Evolutionary conservation across 441 rosid species (phyloP).

Genomic region (Croton laevigatus): DNA sequence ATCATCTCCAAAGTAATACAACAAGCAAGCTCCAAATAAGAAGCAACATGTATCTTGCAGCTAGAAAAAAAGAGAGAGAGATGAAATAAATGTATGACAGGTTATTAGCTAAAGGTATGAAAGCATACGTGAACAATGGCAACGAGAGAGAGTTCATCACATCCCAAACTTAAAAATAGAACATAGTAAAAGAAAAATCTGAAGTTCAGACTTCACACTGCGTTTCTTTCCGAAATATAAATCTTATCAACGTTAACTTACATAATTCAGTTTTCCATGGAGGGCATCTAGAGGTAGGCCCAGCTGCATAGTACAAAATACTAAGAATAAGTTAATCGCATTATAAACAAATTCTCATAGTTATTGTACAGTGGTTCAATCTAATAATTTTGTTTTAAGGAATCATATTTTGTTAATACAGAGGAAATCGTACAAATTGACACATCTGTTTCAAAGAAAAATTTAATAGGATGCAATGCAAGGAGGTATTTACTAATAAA

Average conservation of each 20-base stretch:
- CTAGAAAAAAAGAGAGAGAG: neutral
- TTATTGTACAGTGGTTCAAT: neutral
- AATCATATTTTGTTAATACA: neutral
- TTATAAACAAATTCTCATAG: neutral
- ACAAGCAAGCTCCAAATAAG: neutral
- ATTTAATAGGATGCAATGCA: neutral
- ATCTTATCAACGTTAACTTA: slow-evolving; percentile 36
- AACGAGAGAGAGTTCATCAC: slow-evolving; percentile 1
- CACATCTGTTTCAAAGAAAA: neutral
- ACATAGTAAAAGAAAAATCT: neutral
- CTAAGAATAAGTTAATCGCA: slow-evolving; percentile 1
- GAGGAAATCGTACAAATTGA: neutral
- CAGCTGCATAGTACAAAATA: slow-evolving; percentile 45
- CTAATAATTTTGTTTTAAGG: neutral
- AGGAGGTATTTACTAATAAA: neutral
- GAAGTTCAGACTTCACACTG: neutral
- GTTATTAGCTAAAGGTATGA: neutral
- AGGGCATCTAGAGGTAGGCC: slow-evolving; percentile 57
- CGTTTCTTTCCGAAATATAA: neutral
- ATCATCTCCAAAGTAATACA: neutral
- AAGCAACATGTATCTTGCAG: neutral
- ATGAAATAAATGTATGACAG: neutral
- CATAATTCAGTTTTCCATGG: slow-evolving; percentile 59
- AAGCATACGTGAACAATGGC: neutral
- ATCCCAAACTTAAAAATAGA: neutral